Conservation (phyloP, 2,329 filamentous ascomycete genomes). For the Colletotrichum sp. region DNA sequence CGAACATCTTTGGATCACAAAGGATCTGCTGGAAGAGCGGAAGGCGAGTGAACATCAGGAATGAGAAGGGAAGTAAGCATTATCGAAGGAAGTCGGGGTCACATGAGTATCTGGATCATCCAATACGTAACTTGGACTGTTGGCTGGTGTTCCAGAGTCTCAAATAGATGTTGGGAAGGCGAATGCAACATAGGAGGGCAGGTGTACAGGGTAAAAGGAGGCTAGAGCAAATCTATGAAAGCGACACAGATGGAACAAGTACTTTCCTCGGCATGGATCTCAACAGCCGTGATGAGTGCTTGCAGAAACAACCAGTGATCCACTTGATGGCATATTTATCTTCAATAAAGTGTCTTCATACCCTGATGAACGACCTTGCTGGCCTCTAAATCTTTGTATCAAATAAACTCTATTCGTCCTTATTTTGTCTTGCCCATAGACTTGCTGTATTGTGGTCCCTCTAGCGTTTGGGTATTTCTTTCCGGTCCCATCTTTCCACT, state of each 20-base stretch:
- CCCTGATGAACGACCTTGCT: neutral
- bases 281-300: neutral
- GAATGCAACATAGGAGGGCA: neutral
- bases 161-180: rapidly evolving
- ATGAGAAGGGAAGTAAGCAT: no score
- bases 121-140: neutral
- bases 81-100: no score
- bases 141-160: neutral
- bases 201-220: neutral
- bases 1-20: neutral
- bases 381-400: neutral
- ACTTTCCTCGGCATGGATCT: neutral
- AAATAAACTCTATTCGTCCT: neutral
- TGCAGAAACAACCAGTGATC: neutral
- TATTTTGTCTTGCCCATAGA: neutral
- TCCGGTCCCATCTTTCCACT: neutral
- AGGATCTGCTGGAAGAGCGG: neutral
- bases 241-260: neutral
- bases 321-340: neutral
- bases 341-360: neutral
- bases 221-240: neutral
- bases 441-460: neutral
- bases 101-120: no score
- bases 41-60: neutral
- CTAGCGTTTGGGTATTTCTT: neutral